Evolutionary conservation across 768 basidiomycete species (phyloP), one percentile per base, ranked within the genome.

Genomic region (Roridomyces roridus): DNA sequence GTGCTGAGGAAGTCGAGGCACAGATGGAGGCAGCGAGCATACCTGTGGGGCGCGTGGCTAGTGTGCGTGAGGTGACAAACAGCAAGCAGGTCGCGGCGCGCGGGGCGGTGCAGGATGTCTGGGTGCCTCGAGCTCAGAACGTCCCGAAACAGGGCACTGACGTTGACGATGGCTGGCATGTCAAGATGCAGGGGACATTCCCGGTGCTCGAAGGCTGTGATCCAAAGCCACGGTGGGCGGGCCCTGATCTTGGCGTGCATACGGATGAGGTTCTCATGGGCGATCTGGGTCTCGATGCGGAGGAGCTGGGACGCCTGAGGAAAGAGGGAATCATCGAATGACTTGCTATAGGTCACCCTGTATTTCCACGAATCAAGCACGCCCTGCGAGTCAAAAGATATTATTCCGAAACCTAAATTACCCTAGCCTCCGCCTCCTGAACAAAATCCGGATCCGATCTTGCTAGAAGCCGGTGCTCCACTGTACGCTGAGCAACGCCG

Each of bases 141-240:
- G 23, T 23, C 64, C 59, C 23, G 35, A 20, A 5, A 41, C 10
- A 6, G 29, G 31, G 31, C 31, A 15, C 2, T 8, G 31, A 8
- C 4, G 31, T 8, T 8, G 31, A 23, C 8, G 59, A 66, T 24
- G 51, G 51, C 24, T 88, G 87, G 87, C 81, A 70, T 36, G 79
- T 89, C 55, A 89, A 87, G 70, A 87, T 90, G 85, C 77, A 80
- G 36, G 80, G 79, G 24, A 85, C 86, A 24, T 85, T 85, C 58
- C 88, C 88, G 7, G 68, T 85, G 47, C 67, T 90, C 49, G 81
- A 87, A 55, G 86, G 85, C 14, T 81, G 81, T 24, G 77, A 85
- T 39, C 71, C 81, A 5, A 75, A 75, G 61, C 86, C 87, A 2
- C 79, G 76, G 58, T 89, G 87, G 87, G 87, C 86, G 24, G 88